Conservation (phyloP, 2,329 filamentous ascomycete genomes). For the Decorospora gaudefroyi region DNA sequence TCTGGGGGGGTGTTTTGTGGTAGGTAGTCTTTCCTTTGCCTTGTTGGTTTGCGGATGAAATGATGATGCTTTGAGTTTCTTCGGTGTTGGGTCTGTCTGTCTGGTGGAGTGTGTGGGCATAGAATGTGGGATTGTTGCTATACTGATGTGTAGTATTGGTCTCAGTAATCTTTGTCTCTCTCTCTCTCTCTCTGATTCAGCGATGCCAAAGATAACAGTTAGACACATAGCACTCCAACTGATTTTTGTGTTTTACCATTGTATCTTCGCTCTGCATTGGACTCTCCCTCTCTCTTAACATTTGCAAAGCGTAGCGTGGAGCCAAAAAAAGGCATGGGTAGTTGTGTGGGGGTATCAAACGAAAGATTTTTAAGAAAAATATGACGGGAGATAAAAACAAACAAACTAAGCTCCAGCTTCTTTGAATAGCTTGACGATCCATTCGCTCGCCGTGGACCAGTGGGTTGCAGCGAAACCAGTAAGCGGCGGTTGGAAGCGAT, state of each 20-base stretch:
- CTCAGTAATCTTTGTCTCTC: not conserved
- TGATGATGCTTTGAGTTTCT: not conserved
- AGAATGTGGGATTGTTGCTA: too few relatives aligned
- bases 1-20: too few relatives aligned
- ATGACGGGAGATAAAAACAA: constrained; percentile 3
- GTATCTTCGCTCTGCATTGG: too few relatives aligned
- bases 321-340: too few relatives aligned
- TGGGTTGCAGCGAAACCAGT: constrained; percentile 32
- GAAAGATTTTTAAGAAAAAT: constrained; percentile 5
- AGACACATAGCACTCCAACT: too few relatives aligned
- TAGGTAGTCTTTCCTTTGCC: not conserved
- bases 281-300: too few relatives aligned
- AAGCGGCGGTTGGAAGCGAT: constrained; percentile 37
- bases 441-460: constrained; percentile 37
- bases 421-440: constrained; percentile 42
- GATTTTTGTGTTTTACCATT: too few relatives aligned
- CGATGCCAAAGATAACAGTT: too few relatives aligned
- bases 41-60: not conserved
- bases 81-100: too few relatives aligned
- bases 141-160: not conserved
- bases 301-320: too few relatives aligned
- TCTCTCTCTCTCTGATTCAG: not conserved
- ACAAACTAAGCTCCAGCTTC: constrained; percentile 35
- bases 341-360: constrained; percentile 20
- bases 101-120: too few relatives aligned